phyloP scores from a whole-genome alignment of 306 rosid genomes.

The Pyrus pyrifolia region DNA sequence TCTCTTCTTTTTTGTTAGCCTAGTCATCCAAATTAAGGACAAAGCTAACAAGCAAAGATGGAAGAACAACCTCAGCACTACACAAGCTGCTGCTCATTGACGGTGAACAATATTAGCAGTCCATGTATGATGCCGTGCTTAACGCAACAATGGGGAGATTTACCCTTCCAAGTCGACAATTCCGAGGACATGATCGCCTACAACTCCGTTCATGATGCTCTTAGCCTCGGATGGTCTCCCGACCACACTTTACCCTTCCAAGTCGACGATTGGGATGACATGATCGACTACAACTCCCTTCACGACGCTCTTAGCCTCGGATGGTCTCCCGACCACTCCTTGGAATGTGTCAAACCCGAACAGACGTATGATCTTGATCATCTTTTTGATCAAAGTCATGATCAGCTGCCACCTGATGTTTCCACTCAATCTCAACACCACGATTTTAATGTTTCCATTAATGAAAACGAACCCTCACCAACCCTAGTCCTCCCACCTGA shows the following conservation, averaged over 20 bases:
- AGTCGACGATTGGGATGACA: constrained; percentile 42
- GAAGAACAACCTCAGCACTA: background rate
- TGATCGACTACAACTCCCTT: constrained; percentile 40
- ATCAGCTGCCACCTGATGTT: background rate
- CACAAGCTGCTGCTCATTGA: background rate
- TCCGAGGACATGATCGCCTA: constrained; percentile 43
- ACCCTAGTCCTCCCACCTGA: background rate
- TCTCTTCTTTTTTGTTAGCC: background rate
- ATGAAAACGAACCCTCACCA: background rate
- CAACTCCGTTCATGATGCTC: constrained; percentile 36
- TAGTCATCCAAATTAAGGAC: background rate
- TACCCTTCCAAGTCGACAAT: constrained; percentile 43
- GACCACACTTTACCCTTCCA: constrained; percentile 28
- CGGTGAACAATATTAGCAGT: background rate
- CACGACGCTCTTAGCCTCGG: constrained; percentile 32
- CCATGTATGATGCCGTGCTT: background rate
- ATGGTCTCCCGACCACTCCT: constrained; percentile 29
- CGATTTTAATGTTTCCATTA: background rate
- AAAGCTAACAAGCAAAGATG: background rate
- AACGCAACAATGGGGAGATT: constrained; percentile 40
- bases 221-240: constrained; percentile 38
- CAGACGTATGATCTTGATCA: background rate
- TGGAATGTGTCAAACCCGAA: background rate
- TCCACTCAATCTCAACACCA: background rate
- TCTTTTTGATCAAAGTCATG: background rate